Evolutionary conservation across 140 eudicot species (phyloP).

Genomic region (Cichorium intybus): DNA sequence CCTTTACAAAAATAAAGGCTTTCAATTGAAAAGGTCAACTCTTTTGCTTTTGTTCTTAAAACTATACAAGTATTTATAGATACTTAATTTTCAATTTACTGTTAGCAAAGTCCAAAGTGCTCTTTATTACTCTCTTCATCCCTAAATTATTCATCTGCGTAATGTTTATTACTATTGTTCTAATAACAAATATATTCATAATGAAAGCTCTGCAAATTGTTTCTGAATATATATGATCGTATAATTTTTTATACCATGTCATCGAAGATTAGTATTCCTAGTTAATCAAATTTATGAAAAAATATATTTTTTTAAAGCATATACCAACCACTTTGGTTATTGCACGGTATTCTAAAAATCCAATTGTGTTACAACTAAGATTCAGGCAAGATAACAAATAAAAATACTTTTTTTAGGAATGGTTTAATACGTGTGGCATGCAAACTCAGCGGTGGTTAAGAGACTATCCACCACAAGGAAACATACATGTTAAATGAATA

Average conservation of each 20-base stretch:
- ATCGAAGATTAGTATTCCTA: too few species aligned
- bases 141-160: too few species aligned
- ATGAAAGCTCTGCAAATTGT: too few species aligned
- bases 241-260: too few species aligned
- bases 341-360: conserved; percentile 1
- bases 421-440: conserved; percentile 38
- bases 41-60: not conserved
- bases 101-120: too few species aligned
- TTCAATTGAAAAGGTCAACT: conserved; percentile 6
- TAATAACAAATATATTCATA: not conserved
- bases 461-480: conserved; percentile 17
- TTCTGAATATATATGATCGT: too few species aligned
- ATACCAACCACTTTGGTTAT: not conserved
- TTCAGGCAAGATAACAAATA: conserved; percentile 18
- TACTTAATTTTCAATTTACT: not conserved
- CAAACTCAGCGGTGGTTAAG: conserved; percentile 34
- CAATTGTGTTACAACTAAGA: conserved; percentile 24
- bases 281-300: too few species aligned
- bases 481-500: conserved; percentile 13
- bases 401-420: not conserved
- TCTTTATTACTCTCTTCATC: too few species aligned
- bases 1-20: conserved; percentile 4
- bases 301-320: too few species aligned
- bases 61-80: not conserved
- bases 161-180: too few species aligned